These are phyloP conservation scores for Staphylotrichum tortipilum DNA, from an alignment of 495 filamentous ascomycete genomes.

Conservation along the genomic window DNA sequence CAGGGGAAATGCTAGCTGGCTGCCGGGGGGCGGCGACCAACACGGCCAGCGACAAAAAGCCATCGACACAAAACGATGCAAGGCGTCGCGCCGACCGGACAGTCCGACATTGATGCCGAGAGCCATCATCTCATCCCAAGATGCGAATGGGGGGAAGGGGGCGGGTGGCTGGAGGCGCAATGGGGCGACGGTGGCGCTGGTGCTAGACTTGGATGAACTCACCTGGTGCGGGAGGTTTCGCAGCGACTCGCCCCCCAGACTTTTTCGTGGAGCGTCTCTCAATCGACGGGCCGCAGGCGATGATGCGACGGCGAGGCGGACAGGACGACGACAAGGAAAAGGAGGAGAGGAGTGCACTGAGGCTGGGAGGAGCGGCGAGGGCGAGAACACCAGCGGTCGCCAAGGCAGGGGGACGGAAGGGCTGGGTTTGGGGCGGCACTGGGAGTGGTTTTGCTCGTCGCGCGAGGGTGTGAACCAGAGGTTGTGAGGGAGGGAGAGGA, in stretches of 20 bases:
- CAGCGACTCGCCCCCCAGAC: not conserved
- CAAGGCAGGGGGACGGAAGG: conserved; percentile 13
- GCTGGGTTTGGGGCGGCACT: conserved; percentile 12
- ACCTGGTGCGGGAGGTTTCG: no score
- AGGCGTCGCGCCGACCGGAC: not conserved
- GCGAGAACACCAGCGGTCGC: conserved; percentile 9
- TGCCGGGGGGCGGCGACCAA: not conserved
- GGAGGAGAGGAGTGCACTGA: not conserved
- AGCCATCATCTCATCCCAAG: no score
- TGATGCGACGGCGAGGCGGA: not conserved
- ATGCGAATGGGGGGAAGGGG: not conserved
- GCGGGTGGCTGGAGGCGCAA: not conserved
- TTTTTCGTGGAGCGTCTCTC: not conserved
- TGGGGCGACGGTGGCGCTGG: conserved; percentile 3
- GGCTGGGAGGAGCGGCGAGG: no score
- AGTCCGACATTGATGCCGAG: not conserved
- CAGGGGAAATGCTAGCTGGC: no score
- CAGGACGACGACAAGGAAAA: conserved; percentile 8
- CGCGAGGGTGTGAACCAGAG: conserved; percentile 21
- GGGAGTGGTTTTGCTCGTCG: conserved; percentile 8
- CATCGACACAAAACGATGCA: not conserved
- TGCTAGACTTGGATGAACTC: not conserved
- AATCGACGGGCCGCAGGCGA: conserved; percentile 14
- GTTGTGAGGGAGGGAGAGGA: conserved; percentile 21
- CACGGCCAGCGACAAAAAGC: not conserved